Base-by-base conservation (phyloP, 2,329 filamentous ascomycete species). In the Fusarium nygamai region DNA sequence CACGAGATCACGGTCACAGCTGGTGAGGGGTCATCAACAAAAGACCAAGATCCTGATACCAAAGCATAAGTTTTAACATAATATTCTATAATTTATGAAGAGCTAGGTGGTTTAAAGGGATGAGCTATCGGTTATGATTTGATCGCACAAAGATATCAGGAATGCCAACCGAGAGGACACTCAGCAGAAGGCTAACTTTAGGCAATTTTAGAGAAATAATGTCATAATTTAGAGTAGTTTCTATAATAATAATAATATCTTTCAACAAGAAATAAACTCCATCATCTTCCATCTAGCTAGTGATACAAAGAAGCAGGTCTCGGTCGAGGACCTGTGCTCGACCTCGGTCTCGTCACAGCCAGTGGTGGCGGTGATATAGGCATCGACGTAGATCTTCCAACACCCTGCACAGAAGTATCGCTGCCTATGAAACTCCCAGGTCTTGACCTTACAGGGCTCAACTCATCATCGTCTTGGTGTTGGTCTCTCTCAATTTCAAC, bases 41-140 rank as follows among this genome's bases (percentile, higher is more conserved):
- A 69, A 20, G 66, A 31, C 0, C 43, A 69, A 13, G 66, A 69
- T n/a, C 27, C 44, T 2, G 57, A 50, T 11, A 12, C 36, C 2
- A 69, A 63, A 39, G 64, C 57, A 34, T 69, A 41, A 29, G 13
- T 16, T 19, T n/a, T 10, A 24, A 29, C 14, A 64, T 31, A 54
- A 69, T 64, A 41, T n/a, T n/a, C n/a, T n/a, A n/a, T n/a, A n/a
- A n/a, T n/a, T 17, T 73, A 73, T 53, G 27, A 63, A 6, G 65
- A 63, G 17, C 36, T 73, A 4, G 5, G 38, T 31, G 19, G 2
- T 6, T 17, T 22, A 5, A 36, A 39, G 20, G 46, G 4, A 16
- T 54, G 22, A 63, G 22, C 2, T 33, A 8, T 20, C 6, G 47
- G 33, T 24, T 13, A 34, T 13, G 27, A n/a, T 36, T 22, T 51